Conservation (phyloP, 371 early-diverging fungal genomes). For the Funneliformis caledonium region DNA sequence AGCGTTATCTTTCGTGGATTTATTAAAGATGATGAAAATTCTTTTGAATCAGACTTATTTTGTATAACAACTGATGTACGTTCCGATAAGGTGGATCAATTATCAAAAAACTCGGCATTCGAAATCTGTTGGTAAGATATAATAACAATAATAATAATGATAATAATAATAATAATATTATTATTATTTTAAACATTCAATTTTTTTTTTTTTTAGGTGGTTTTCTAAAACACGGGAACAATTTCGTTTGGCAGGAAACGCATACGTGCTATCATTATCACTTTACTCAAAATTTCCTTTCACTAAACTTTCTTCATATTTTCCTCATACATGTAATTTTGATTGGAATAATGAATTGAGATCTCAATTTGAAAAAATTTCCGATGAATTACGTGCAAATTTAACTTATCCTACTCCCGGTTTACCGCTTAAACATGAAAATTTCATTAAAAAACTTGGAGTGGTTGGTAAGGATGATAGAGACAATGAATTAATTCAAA, state of each 20-base stretch:
- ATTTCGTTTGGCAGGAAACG: slow-evolving; percentile 24
- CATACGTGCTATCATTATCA: slow-evolving; percentile 22
- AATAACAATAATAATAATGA: no score
- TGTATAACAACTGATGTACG: slow-evolving; percentile 48
- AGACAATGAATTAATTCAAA: slow-evolving; percentile 44
- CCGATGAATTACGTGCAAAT: slow-evolving; percentile 45
- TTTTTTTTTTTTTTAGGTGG: slow-evolving; percentile 5
- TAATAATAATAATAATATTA: no score
- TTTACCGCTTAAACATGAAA: slow-evolving; percentile 28
- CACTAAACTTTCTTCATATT: background rate
- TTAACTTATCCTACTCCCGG: slow-evolving; percentile 45
- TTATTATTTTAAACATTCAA: no score
- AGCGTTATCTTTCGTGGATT: slow-evolving; percentile 58
- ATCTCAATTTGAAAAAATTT: slow-evolving; percentile 45
- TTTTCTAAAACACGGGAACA: slow-evolving; percentile 8
- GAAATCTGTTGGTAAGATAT: slow-evolving; percentile 53
- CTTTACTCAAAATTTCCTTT: background rate
- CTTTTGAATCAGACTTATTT: slow-evolving; percentile 53
- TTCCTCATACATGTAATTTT: slow-evolving; percentile 28
- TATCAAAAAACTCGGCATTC: slow-evolving; percentile 44
- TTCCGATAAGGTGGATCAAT: slow-evolving; percentile 50
- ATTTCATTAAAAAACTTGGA: slow-evolving; percentile 42
- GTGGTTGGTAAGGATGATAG: slow-evolving; percentile 43
- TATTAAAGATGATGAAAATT: slow-evolving; percentile 47
- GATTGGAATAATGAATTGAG: slow-evolving; percentile 52